These are phyloP conservation scores for Hanseniaspora mollemarum DNA, from an alignment of 805 yeast genomes.

Conservation along the genomic window DNA sequence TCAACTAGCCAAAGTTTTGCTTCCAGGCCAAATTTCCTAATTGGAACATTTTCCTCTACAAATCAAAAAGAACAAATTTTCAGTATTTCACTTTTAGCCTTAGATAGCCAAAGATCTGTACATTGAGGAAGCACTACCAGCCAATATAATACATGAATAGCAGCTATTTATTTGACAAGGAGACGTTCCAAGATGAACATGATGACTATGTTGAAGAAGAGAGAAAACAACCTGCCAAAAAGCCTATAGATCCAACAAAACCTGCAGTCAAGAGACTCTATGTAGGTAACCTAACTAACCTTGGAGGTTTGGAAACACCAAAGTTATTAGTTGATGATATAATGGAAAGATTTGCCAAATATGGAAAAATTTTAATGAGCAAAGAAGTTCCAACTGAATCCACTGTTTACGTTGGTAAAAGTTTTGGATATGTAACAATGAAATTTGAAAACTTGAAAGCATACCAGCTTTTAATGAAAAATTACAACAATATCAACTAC, in stretches of 20 bases:
- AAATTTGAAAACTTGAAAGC: slow-evolving; percentile 34
- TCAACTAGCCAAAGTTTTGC: not conserved
- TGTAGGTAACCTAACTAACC: slow-evolving; percentile 25
- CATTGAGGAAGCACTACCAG: too few relatives aligned
- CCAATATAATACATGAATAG: not conserved
- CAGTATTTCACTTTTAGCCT: too few relatives aligned
- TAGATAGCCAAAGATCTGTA: too few relatives aligned
- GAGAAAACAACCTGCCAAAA: not conserved
- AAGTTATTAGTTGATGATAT: slow-evolving; percentile 34
- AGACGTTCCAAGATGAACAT: not conserved
- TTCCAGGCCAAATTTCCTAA: not conserved
- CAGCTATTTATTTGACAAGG: not conserved
- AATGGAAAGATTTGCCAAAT: slow-evolving; percentile 45
- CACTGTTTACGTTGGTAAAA: slow-evolving; percentile 1
- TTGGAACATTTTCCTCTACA: too few relatives aligned
- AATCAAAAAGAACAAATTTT: too few relatives aligned
- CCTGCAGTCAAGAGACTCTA: slow-evolving; percentile 23
- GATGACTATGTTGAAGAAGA: not conserved
- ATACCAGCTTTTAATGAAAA: slow-evolving; percentile 39
- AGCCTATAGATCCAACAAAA: not conserved
- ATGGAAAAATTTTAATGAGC: slow-evolving; percentile 44
- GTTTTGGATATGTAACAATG: slow-evolving; percentile 59
- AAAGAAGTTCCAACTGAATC: slow-evolving; percentile 40
- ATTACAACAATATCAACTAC: slow-evolving; percentile 60
- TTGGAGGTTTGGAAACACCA: slow-evolving; percentile 16